These are phyloP conservation scores for Desmodesmus armatus DNA, from an alignment of 139 green algal species.

Conservation along the genomic window DNA sequence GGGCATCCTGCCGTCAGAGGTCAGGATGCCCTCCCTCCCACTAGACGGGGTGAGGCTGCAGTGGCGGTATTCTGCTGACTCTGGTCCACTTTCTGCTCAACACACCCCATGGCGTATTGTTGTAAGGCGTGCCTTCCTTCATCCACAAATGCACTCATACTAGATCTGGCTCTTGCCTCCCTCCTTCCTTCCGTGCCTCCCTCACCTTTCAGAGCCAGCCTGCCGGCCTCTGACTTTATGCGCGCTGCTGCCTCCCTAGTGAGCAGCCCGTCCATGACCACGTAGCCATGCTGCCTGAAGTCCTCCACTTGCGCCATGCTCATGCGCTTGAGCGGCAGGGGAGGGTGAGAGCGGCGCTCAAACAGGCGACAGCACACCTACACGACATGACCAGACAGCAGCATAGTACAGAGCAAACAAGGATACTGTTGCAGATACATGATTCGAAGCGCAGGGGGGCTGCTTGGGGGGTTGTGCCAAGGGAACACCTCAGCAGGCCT, in stretches of 20 bases:
- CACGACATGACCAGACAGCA: background rate
- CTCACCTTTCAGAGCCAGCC: conserved; percentile 37
- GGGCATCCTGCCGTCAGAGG: too few species aligned
- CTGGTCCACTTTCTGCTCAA: too few species aligned
- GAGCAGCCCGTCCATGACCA: conserved; percentile 59
- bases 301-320: conserved; percentile 60
- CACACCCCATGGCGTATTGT: too few species aligned
- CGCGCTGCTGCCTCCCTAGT: conserved; percentile 41
- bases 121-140: too few species aligned
- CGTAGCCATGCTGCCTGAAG: conserved; percentile 60
- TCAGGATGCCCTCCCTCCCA: too few species aligned
- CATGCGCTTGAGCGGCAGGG: conserved; percentile 47
- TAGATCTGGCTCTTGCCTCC: too few species aligned
- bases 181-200: too few species aligned
- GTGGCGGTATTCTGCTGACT: too few species aligned
- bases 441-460: background rate
- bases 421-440: background rate
- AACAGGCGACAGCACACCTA: conserved; percentile 61
- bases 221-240: conserved; percentile 48
- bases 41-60: too few species aligned
- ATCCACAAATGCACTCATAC: too few species aligned
- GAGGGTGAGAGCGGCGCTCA: background rate
- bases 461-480: too few species aligned
- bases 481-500: background rate
- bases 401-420: too few species aligned